A percentile compares a stretch with the other conserved stretches of the same genome.
Conservation (phyloP, 306 rosid genomes). For the Cucurbita moschata region DNA sequence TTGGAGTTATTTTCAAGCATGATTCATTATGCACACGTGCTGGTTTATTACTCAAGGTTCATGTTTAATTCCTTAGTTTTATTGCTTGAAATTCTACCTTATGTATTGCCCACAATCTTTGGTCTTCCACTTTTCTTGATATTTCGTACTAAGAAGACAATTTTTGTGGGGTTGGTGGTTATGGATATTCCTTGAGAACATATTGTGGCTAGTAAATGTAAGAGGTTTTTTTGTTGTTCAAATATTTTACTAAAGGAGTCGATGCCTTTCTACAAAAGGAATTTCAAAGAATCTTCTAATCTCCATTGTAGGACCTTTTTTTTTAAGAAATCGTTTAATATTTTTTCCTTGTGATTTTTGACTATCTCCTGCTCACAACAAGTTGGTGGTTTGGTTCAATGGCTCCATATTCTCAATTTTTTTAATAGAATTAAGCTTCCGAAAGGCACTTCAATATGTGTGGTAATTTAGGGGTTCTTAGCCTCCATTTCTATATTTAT, state of each 20-base stretch:
- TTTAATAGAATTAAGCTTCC: not conserved
- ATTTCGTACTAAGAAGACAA: not conserved
- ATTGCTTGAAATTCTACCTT: conserved; percentile 6
- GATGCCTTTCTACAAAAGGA: not conserved
- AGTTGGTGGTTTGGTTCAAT: not conserved
- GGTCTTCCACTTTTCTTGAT: not conserved
- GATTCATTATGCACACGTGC: conserved; percentile 70
- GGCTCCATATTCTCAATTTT: not conserved
- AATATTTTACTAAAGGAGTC: not conserved
- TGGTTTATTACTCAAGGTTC: conserved; percentile 69
- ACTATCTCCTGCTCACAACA: not conserved
- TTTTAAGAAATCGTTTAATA: not conserved
- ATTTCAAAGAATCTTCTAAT: not conserved
- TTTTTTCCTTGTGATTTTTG: not conserved
- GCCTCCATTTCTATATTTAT: not conserved
- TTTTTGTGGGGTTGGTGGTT: not conserved
- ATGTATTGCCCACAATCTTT: not conserved
- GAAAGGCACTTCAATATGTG: not conserved
- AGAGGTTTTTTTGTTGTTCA: not conserved
- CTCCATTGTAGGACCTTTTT: not conserved
- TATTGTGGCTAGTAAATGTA: not conserved
- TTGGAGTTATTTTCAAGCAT: conserved; percentile 37
- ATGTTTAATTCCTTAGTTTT: conserved; percentile 7
- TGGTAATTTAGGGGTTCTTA: not conserved
- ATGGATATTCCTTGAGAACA: not conserved